Evolutionary conservation across 768 basidiomycete species (phyloP).

Genomic region (Hemileccinum rubropunctum): DNA sequence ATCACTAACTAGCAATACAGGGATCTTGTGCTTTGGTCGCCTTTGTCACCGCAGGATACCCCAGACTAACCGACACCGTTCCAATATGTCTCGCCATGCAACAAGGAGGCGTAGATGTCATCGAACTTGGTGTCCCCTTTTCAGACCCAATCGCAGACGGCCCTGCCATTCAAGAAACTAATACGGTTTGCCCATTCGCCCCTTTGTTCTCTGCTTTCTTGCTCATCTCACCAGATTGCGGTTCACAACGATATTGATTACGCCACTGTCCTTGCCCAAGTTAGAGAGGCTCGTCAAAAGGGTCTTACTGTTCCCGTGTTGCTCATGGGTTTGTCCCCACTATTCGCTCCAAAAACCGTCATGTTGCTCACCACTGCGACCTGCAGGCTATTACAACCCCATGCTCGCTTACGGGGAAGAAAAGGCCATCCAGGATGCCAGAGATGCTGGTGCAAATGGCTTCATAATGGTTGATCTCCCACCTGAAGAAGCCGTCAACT

Average conservation of each 20-base stretch:
- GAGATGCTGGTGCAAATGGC: conserved; percentile 90
- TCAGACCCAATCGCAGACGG: conserved; percentile 98
- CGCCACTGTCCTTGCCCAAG: conserved; percentile 63
- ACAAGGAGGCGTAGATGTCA: conserved; percentile 88
- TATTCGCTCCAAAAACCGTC: not conserved
- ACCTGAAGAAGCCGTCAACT: conserved; percentile 90
- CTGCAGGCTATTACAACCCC: conserved; percentile 94
- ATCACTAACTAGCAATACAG: conserved; percentile 13
- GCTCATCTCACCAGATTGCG: conserved; percentile 59
- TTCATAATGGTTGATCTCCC: conserved; percentile 98
- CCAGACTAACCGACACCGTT: conserved; percentile 74
- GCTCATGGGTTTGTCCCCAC: conserved; percentile 24
- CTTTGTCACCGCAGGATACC: conserved; percentile 95
- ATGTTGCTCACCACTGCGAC: not conserved
- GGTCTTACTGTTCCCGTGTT: conserved; percentile 85
- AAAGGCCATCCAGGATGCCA: conserved; percentile 86
- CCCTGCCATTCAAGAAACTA: conserved; percentile 87
- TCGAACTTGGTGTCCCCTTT: conserved; percentile 79
- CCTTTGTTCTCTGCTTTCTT: not conserved
- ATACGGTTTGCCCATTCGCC: conserved; percentile 54
- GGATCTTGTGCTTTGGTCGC: conserved; percentile 66
- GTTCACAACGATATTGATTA: conserved; percentile 81
- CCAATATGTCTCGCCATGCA: conserved; percentile 90
- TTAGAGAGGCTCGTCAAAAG: conserved; percentile 75
- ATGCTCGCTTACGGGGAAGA: conserved; percentile 94